Conservation (phyloP, 2,329 filamentous ascomycete species). For the Aureobasidium sp. region DNA sequence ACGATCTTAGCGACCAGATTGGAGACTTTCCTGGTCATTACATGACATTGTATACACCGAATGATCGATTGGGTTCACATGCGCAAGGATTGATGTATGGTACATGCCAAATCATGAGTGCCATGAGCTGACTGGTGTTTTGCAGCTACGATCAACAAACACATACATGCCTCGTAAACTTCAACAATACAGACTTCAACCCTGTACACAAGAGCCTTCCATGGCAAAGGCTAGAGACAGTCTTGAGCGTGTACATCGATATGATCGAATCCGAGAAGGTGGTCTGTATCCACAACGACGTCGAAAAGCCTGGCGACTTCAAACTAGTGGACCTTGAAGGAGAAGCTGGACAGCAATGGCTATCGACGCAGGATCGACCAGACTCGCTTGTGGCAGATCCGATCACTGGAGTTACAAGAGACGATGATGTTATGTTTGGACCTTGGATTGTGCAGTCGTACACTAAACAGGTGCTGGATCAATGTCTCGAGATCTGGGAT, state of each 20-base stretch:
- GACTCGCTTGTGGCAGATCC: background rate
- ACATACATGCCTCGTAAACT: background rate
- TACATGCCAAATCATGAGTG: accelerated
- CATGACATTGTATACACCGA: background rate
- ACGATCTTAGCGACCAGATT: background rate
- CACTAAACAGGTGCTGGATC: background rate
- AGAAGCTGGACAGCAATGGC: background rate
- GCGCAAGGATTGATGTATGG: background rate
- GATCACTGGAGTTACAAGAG: background rate
- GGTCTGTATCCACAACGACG: background rate
- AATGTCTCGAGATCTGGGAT: background rate
- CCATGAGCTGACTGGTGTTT: background rate
- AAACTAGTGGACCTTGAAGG: background rate
- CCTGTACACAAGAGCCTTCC: background rate
- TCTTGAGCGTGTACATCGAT: background rate
- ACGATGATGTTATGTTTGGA: background rate
- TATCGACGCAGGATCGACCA: background rate
- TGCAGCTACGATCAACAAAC: background rate
- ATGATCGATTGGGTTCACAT: background rate
- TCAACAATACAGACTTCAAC: background rate
- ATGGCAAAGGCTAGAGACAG: background rate
- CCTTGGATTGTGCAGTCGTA: background rate
- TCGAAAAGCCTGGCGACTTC: background rate
- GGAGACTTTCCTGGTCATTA: background rate
- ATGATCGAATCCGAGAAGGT: background rate